Evolutionary conservation across 2,329 filamentous ascomycete genomes (phyloP), one percentile per base, ranked within the genome.

Genomic region (Botrytis fabae): DNA sequence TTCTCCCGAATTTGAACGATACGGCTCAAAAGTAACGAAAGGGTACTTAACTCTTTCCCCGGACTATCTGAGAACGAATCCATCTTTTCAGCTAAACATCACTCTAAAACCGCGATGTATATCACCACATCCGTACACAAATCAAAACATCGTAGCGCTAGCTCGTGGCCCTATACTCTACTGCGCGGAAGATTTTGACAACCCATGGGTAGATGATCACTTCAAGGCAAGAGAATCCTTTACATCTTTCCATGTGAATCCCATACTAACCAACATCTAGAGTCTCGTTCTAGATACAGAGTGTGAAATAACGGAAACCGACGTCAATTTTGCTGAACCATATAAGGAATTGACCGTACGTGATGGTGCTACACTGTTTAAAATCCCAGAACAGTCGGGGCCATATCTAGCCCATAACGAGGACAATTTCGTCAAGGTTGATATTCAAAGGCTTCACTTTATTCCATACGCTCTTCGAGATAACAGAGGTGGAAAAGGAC

Each of bases 131-230:
- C 87, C 87, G 0, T 86, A 86, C 75, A 86, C 87, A 0, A 86
- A 86, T 75, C 87, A 89, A 76, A 80, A 84, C n/a, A 87, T 85
- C 2, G 75, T 89, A 54, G 83, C 85, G 1, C 79, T 90, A 10
- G 87, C 85, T 2, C 83, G 88, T 6, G 89, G 89, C 0, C 89
- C 88, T 0, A 77, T 91, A 9, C 81, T 90, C 8, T 91, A 90
- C 79, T 91, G 88, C 73, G 83, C 87, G 6, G 89, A 91, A 77
- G 88, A 90, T 72, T 77, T 83, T 10, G 88, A 90, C 76, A 89
- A 90, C 73, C 51, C 80, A 0, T 89, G 86, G 86, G 87, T 86
- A 69, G 76, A 81, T 1, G 84, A 88, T 75, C 87, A 90, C 78
- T 89, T 89, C 82, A 87, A 85, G 64, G 69, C 51, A 63, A 38